Percentiles rank a stretch among this genome's conserved stretches.
These are phyloP conservation scores for Kalaharituber pfeilii DNA, from an alignment of 2,329 filamentous ascomycete genomes.

Conservation along the genomic window DNA sequence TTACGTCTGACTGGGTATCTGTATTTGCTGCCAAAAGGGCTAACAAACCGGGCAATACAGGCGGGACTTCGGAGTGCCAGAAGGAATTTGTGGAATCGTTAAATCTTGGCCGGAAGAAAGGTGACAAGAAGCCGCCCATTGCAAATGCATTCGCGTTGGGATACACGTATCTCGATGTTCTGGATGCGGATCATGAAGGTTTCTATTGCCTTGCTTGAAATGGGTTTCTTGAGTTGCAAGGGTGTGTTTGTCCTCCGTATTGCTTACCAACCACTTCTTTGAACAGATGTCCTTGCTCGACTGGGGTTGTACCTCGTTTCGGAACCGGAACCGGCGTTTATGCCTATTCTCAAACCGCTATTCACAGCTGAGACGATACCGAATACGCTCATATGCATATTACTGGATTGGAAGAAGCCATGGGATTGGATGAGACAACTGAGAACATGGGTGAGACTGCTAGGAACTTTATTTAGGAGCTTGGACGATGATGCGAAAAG, in stretches of 20 bases:
- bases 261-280: background rate
- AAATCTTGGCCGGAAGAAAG: conserved; percentile 29
- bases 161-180: conserved; percentile 87
- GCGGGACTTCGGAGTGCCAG: conserved; percentile 23
- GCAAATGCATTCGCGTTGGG: conserved; percentile 85
- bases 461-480: conserved; percentile 58
- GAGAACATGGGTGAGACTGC: conserved; percentile 70
- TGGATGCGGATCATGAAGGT: conserved; percentile 90
- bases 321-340: conserved; percentile 68
- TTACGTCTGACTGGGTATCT: background rate
- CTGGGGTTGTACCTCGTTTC: conserved; percentile 77
- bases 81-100: conserved; percentile 28
- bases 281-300: conserved; percentile 65
- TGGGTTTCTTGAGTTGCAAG: background rate
- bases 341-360: conserved; percentile 64
- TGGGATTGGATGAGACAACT: conserved; percentile 85
- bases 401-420: conserved; percentile 91
- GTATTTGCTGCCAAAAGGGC: background rate
- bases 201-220: conserved; percentile 19
- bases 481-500: conserved; percentile 61
- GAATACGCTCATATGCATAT: conserved; percentile 70
- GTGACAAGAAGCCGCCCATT: conserved; percentile 51
- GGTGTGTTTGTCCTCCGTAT: no score
- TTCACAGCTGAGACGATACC: conserved; percentile 69
- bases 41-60: conserved; percentile 7